Percentiles rank a stretch among this genome's conserved stretches.
Conservation (phyloP, 352 stramenopile species). For the Pythium aristosporum region DNA sequence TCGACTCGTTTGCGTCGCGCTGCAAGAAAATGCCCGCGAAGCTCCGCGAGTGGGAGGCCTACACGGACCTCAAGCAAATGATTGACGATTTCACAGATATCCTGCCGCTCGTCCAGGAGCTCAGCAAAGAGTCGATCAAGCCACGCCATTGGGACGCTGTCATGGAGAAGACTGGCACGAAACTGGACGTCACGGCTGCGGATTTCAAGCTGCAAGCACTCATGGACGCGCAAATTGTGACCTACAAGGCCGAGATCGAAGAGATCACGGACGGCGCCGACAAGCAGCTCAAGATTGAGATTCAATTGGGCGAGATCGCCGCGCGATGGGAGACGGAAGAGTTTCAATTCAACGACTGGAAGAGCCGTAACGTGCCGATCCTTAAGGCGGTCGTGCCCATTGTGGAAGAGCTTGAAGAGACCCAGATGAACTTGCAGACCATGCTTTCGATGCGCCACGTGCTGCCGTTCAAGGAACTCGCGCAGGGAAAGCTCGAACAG, state of each 20-base stretch:
- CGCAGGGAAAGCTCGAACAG: constrained; percentile 92
- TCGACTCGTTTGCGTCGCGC: constrained; percentile 93
- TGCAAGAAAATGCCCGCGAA: constrained; percentile 98
- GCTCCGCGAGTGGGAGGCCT: constrained; percentile 96
- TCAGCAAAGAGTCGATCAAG: constrained; percentile 97
- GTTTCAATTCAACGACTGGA: constrained; percentile 96
- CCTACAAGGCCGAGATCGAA: constrained; percentile 94
- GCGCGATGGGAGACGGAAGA: constrained; percentile 92
- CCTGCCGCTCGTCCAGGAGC: constrained; percentile 94
- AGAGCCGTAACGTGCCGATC: constrained; percentile 93
- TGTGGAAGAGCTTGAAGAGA: constrained; percentile 97
- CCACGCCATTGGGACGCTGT: constrained; percentile 97
- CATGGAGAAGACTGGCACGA: constrained; percentile 91
- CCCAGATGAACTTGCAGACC: constrained; percentile 98
- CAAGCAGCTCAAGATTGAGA: constrained; percentile 98
- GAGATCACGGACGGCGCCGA: constrained; percentile 97
- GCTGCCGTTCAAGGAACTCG: constrained; percentile 95
- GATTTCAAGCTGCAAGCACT: constrained; percentile 97
- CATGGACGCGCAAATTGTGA: constrained; percentile 93
- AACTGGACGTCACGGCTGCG: constrained; percentile 91
- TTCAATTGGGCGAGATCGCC: constrained; percentile 93
- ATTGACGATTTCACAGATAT: constrained; percentile 98
- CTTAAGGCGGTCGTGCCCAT: constrained; percentile 95
- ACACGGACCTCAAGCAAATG: constrained; percentile 95
- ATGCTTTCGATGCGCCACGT: constrained; percentile 98